phyloP scores from a whole-genome alignment of 2,329 filamentous ascomycete genomes.

The Talaromyces rugulosus region DNA sequence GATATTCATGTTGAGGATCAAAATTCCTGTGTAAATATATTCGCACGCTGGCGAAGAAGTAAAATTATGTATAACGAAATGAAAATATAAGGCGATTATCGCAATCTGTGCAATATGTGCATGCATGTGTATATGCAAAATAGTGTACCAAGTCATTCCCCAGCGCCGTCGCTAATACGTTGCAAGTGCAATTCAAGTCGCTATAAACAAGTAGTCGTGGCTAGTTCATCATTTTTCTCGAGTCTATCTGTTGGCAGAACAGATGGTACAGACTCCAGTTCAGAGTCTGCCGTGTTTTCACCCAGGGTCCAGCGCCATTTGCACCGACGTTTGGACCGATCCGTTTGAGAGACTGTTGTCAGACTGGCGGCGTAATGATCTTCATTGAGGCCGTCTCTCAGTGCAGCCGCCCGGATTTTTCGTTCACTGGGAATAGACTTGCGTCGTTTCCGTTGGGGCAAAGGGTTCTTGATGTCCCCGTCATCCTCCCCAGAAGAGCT shows the following conservation, averaged over 20 bases:
- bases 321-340: conserved; percentile 6
- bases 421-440: conserved; percentile 28
- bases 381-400: conserved; percentile 42
- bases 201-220: not conserved
- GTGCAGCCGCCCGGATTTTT: conserved; percentile 36
- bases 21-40: not conserved
- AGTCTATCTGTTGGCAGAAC: not conserved
- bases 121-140: not conserved
- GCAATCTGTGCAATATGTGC: not conserved
- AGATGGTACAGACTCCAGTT: not conserved
- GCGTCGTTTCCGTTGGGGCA: conserved; percentile 33
- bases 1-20: not conserved
- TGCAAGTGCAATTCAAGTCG: not conserved
- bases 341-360: conserved; percentile 4
- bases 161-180: not conserved
- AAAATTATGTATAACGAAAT: not conserved
- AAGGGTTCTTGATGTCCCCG: conserved; percentile 16
- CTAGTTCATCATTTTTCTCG: not conserved
- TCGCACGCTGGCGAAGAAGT: not conserved
- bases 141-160: not conserved
- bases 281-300: not conserved
- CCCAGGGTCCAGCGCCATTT: conserved; percentile 13
- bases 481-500: conserved; percentile 30
- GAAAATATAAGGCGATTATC: not conserved
- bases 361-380: conserved; percentile 21